Evolutionary conservation across 768 basidiomycete genomes (phyloP).

Genomic region (Serendipita vermifera): DNA sequence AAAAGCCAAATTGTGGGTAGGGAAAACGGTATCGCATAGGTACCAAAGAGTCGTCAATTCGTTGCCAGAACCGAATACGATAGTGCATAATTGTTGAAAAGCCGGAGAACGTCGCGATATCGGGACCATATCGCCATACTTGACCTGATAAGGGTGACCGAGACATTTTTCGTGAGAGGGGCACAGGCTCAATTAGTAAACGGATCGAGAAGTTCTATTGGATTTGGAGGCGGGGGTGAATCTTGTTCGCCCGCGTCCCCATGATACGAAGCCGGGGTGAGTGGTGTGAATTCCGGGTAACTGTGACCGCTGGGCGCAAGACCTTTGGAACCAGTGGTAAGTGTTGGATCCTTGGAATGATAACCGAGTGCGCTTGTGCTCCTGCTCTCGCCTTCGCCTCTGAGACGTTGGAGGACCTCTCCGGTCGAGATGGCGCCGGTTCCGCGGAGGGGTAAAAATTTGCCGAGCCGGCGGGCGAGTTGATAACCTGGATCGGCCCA

Average conservation of each 20-base stretch:
- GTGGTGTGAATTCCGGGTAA: neutral
- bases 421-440: slow-evolving; percentile 1
- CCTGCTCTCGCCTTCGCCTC: neutral
- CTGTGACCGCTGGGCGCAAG: neutral
- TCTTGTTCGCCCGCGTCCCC: neutral
- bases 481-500: neutral
- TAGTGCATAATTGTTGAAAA: too few species aligned
- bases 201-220: neutral
- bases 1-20: too few species aligned
- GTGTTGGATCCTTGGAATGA: neutral
- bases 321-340: neutral
- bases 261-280: slow-evolving; percentile 2
- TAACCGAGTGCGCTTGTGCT: neutral
- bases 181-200: slow-evolving; percentile 6
- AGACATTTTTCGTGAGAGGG: too few species aligned
- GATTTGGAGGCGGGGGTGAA: neutral
- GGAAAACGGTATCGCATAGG: too few species aligned
- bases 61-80: too few species aligned
- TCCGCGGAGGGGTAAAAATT: neutral
- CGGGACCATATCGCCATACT: too few species aligned
- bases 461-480: neutral
- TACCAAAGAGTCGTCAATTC: too few species aligned
- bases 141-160: too few species aligned
- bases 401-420: slow-evolving; percentile 2
- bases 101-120: too few species aligned